Evolutionary conservation across 495 filamentous ascomycete species (phyloP), one percentile per base, ranked within the genome.

Genomic region (Hypoxylon rickii): DNA sequence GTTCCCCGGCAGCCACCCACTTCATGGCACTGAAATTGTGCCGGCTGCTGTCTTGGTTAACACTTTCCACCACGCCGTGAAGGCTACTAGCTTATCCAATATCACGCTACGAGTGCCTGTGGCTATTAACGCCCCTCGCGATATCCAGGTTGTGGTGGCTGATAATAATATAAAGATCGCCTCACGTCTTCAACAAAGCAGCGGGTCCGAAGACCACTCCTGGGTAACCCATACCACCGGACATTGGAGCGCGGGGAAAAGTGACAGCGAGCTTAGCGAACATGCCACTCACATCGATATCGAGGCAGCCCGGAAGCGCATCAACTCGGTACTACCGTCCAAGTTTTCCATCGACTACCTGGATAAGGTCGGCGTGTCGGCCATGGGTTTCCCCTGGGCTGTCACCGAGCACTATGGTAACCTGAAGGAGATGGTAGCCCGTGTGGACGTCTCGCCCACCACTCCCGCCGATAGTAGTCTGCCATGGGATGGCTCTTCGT

Each of bases 351-450:
- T 73, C 29, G 62, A 76, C 17, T 78, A 76, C 57, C 70, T 78
- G 7, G 55, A 43, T 18, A 64, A 63, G 11, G 70, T 79, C 29
- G 75, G 75, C 21, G 75, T 77, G 7, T 39, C 70, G 4, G 68
- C 47, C 6, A 77, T 77, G 70, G 76, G 65, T 1, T 79, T 78
- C 55, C 76, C 76, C 13, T 79, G 76, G 76, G 53, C 51, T 3
- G 69, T 78, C 2, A 62, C 58, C 3, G 67, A 76, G 45, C 76
- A 78, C 43, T 63, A 65, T 34, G 75, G 69, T 2, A 73, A 68
- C 32, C 12, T 40, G 10, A 62, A 68, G 12, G 74, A 78, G 55
- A 76, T 79, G 74, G 41, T 79, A n/a, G 76, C 69, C 3, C 45
- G 53, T 7, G 73, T 78, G 6, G 71, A 79, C 51, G 47, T 60